Conservation (phyloP, 164 flowering plant genomes). For the Paratinospora sagittata region DNA sequence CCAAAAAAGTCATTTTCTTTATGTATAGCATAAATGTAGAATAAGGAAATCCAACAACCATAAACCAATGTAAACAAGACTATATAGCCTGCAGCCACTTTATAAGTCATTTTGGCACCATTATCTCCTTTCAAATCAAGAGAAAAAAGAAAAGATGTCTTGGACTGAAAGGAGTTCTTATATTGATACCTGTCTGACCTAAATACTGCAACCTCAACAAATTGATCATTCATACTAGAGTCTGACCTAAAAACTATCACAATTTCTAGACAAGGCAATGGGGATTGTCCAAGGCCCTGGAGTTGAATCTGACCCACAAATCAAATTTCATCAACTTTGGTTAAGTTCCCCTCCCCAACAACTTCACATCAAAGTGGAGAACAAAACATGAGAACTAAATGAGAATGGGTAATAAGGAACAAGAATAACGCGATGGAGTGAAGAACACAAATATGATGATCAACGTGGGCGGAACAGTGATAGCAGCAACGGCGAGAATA, state of each 20-base stretch:
- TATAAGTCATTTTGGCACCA: too few relatives aligned
- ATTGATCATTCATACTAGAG: background rate
- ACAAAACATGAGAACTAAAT: background rate
- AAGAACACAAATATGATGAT: background rate
- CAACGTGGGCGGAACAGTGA: background rate
- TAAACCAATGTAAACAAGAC: too few relatives aligned
- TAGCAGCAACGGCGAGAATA: background rate
- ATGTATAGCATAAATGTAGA: too few relatives aligned
- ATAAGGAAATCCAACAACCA: too few relatives aligned
- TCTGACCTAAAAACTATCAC: background rate
- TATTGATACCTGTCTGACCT: slow-evolving; percentile 1
- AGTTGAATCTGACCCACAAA: background rate
- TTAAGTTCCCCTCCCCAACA: background rate
- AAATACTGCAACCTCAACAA: background rate
- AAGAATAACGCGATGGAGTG: background rate
- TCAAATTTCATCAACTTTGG: background rate
- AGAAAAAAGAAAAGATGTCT: background rate
- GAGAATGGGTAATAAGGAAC: background rate
- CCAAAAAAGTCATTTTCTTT: too few relatives aligned
- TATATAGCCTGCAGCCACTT: too few relatives aligned
- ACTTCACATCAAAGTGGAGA: background rate
- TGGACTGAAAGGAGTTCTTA: background rate
- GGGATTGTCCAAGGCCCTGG: background rate
- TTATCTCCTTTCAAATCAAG: background rate
- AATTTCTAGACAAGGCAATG: background rate